phyloP scores from a whole-genome alignment of 2,329 filamentous ascomycete species.

The Pseudogymnoascus sp. region DNA sequence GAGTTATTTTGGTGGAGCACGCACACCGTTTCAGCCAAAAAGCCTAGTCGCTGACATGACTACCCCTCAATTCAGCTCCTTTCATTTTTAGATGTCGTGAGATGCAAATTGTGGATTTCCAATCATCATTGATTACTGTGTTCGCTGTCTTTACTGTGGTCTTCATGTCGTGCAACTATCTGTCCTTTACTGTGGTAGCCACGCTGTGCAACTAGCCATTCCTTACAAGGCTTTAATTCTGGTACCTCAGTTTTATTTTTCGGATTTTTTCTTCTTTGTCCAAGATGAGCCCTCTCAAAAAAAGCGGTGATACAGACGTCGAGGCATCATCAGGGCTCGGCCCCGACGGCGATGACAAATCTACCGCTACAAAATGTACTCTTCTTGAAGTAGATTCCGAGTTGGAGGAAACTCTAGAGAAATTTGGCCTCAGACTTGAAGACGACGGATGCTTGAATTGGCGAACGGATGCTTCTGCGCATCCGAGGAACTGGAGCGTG shows the following conservation, averaged over 20 bases:
- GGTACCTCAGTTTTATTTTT: not conserved
- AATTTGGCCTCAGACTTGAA: not conserved
- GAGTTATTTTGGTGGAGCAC: not conserved
- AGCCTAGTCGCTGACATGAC: not conserved
- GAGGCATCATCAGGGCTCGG: not conserved
- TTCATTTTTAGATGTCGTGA: not conserved
- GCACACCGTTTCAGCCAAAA: not conserved
- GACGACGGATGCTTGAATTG: not conserved
- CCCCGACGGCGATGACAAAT: not conserved
- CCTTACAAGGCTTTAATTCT: not conserved
- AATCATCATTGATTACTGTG: not conserved
- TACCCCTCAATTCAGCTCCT: not conserved
- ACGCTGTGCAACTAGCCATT: not conserved
- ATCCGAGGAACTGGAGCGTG: slow-evolving; percentile 18
- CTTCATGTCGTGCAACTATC: not conserved
- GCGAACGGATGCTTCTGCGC: slow-evolving; percentile 6
- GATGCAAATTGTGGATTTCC: not conserved
- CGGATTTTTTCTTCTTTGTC: not conserved
- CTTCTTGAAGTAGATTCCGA: not conserved
- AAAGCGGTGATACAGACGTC: not conserved
- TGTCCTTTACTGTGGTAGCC: not conserved
- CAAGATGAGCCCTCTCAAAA: not conserved
- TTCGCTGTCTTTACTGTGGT: not conserved
- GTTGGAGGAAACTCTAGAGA: not conserved
- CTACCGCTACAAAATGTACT: not conserved